Evolutionary conservation across 108 stramenopile genomes (phyloP), one percentile per base, ranked within the genome.

Genomic region (Cyclotella baltica): DNA sequence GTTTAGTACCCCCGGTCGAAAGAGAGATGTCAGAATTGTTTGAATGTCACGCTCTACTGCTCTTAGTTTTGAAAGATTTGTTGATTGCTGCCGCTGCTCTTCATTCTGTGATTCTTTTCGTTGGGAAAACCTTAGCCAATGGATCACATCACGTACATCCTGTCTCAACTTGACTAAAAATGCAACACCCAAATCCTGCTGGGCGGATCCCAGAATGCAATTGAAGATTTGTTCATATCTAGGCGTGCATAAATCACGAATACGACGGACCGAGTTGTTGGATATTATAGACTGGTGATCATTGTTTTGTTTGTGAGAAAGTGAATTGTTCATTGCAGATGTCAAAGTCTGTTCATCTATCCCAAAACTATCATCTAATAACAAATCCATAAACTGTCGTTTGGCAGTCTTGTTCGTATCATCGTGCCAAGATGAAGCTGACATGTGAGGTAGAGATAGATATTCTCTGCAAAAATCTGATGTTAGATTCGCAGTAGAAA

Each of bases 131-230:
- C 68, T 73, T 50, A 33, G 61, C 57, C 56, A 75, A 66, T 76
- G 70, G 35, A 87, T 67, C 3, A 77, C 23, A 18, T 62, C 75
- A 20, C 83, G 67, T 1, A 90, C 48, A 78, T 93, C 89, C 38
- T 86, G 78, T 36, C 92, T 84, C 15, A 93, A 68, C 18, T 73
- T 72, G 23, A 93, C 76, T 15, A 93, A 48, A 64, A 90, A 89
- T 28, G 61, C 78, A 64, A 93, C 87, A 3, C 88, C 88, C 35
- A 83, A 62, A 51, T 78, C 73, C n/a, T 76, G 22, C 1, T 86
- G 67, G 33, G 89, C 85, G 35, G 85, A 86, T 48, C 82, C 80
- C 33, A 93, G 63, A 18, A 93, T 62, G 48, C 73, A 81, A 18
- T 82, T 74, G 28, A 89, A 78, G 2, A 88, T 57, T 11, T 58